Conservation (phyloP, 2,329 filamentous ascomycete species). For the Cercospora zeina region DNA sequence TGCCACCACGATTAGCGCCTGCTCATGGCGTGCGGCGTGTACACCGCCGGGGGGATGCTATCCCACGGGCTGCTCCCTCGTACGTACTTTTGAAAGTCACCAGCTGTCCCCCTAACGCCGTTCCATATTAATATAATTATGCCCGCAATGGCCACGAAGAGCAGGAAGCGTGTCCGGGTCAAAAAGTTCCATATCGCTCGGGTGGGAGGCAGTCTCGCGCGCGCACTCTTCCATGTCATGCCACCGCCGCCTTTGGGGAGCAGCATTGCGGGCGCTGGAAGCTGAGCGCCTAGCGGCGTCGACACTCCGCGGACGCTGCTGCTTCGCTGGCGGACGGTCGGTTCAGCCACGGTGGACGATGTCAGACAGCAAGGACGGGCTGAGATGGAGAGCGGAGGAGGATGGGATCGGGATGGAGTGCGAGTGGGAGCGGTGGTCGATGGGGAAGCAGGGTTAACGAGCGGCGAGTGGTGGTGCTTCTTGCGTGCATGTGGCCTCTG, state of each 20-base stretch:
- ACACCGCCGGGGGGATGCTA: neutral
- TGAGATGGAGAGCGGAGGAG: conserved; percentile 1
- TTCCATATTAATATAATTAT: conserved; percentile 83
- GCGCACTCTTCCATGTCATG: conserved; percentile 88
- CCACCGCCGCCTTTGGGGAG: conserved; percentile 86
- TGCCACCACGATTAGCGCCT: conserved; percentile 47
- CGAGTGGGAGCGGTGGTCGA: conserved; percentile 14
- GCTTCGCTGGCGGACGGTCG: conserved; percentile 25
- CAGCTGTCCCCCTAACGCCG: conserved; percentile 74
- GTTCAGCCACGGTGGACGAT: conserved; percentile 21
- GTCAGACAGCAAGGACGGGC: conserved; percentile 4
- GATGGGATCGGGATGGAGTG: conserved; percentile 3
- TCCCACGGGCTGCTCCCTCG: neutral
- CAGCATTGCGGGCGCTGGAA: conserved; percentile 62
- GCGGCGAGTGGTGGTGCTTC: conserved; percentile 14
- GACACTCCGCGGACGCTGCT: conserved; percentile 22
- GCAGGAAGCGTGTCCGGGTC: conserved; percentile 74
- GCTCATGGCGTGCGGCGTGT: neutral
- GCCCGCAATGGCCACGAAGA: conserved; percentile 69
- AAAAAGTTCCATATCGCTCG: conserved; percentile 64
- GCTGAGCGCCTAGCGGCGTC: conserved; percentile 20
- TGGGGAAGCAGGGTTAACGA: conserved; percentile 9
- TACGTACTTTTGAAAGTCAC: conserved; percentile 84
- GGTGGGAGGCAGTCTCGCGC: conserved; percentile 73
- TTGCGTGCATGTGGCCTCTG: neutral